Conservation (phyloP, 2,329 filamentous ascomycete genomes). For the Pestalotiopsis sp. region DNA sequence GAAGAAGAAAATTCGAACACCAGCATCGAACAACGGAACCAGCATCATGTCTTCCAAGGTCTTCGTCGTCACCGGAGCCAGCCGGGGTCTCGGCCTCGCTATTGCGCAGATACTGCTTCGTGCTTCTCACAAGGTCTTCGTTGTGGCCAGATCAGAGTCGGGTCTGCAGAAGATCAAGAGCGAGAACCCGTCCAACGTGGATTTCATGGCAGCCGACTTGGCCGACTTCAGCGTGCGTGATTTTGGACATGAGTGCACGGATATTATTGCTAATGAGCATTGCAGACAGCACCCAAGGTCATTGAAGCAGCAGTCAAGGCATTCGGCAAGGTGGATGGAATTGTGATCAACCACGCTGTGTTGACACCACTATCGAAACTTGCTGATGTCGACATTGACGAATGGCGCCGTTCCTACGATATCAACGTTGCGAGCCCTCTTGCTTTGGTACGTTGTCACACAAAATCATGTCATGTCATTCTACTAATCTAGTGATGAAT, state of each 20-base stretch:
- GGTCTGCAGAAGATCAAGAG: slow-evolving; percentile 53
- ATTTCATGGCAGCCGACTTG: slow-evolving; percentile 59
- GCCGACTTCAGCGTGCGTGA: slow-evolving; percentile 51
- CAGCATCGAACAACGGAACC: background rate
- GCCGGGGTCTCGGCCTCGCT: slow-evolving; percentile 64
- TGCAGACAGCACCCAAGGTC: slow-evolving; percentile 60
- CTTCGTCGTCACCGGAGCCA: slow-evolving; percentile 70
- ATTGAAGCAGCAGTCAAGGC: slow-evolving; percentile 66
- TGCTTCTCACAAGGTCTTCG: slow-evolving; percentile 59
- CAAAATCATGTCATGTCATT: background rate
- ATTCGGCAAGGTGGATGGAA: slow-evolving; percentile 76
- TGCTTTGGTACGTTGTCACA: slow-evolving; percentile 63
- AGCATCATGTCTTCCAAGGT: slow-evolving; percentile 58
- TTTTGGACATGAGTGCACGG: background rate
- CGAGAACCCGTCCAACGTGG: slow-evolving; percentile 56
- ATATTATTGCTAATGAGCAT: background rate
- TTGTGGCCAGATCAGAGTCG: slow-evolving; percentile 57
- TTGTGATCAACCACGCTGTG: slow-evolving; percentile 87
- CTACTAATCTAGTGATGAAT: background rate
- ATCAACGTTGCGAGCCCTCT: slow-evolving; percentile 87
- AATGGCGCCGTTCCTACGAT: slow-evolving; percentile 78
- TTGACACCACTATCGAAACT: slow-evolving; percentile 77
- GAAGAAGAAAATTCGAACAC: background rate
- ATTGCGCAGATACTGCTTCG: slow-evolving; percentile 54
- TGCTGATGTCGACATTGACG: slow-evolving; percentile 66